These are phyloP conservation scores for Cokeromyces recurvatus DNA, from an alignment of 371 early-diverging fungal genomes.

Conservation along the genomic window DNA sequence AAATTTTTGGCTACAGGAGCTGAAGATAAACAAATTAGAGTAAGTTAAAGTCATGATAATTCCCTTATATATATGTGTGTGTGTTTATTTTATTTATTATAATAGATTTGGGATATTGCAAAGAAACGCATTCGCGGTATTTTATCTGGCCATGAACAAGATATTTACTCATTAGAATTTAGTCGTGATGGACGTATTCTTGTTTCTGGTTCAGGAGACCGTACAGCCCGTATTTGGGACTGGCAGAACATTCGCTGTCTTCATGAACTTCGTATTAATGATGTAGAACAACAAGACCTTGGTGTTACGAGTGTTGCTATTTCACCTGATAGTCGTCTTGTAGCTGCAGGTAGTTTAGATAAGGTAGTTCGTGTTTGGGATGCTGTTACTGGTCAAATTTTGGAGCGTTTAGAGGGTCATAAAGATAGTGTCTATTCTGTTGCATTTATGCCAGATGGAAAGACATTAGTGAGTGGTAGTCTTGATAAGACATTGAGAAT, in stretches of 20 bases:
- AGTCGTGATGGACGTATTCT: conserved; percentile 88
- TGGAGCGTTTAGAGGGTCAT: conserved; percentile 94
- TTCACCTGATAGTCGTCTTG: conserved; percentile 75
- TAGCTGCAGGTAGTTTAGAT: conserved; percentile 91
- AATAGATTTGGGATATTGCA: conserved; percentile 78
- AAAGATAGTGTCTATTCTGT: conserved; percentile 96
- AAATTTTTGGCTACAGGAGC: conserved; percentile 93
- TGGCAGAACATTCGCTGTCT: conserved; percentile 71
- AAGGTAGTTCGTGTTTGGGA: conserved; percentile 96
- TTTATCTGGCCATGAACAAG: conserved; percentile 91
- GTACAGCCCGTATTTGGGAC: conserved; percentile 88
- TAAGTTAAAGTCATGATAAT: conserved; percentile 24
- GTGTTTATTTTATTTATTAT: no score
- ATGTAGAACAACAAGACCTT: conserved; percentile 80
- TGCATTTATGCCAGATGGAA: conserved; percentile 94
- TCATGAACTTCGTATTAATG: conserved; percentile 74
- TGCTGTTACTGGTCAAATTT: conserved; percentile 67
- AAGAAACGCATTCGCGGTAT: conserved; percentile 64
- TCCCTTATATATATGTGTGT: not conserved
- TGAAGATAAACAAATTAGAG: conserved; percentile 92
- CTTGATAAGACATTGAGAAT: conserved; percentile 94
- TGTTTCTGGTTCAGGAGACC: conserved; percentile 94
- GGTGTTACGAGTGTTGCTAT: conserved; percentile 96
- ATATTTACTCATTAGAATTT: conserved; percentile 96
- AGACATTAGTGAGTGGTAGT: conserved; percentile 87